Base-by-base conservation (phyloP, 495 filamentous ascomycete genomes). In the Penicillium roqueforti region DNA sequence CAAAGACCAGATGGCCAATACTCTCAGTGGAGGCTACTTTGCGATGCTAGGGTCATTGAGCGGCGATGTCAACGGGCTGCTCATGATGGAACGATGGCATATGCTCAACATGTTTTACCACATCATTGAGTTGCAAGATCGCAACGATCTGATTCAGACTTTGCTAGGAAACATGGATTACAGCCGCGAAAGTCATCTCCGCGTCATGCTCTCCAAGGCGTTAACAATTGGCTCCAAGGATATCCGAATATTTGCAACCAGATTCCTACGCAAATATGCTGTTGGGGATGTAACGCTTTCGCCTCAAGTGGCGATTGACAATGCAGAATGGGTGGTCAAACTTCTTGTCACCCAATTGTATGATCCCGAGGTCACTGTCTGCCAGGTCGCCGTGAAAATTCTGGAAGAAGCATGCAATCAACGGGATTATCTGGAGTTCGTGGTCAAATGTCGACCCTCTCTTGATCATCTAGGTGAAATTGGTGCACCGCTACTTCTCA, bases 81-180 rank as follows among this genome's bases (percentile, higher is more conserved):
- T 83, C 58, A 96, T 97, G 82, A 85, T 98, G 68, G 92, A 96
- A 63, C 79, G 90, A 57, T 97, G 92, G 91, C 89, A 89, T 56
- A 92, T 97, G 78, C 86, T 96, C 66, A 97, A 97, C 68, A 97
- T 97, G 89, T 92, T 96, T 76, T 98, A 98, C 66, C 92, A 97
- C 65, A 93, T 98, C 61, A 82, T 95, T 51, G 95, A 97, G 61
- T 79, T 96, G 18, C 85, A 86, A 59, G 85, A 89, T 65, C 87
- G 95, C 3, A 89, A 92, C 41, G 93, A 98, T 63, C 77, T 98
- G 39, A 88, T 96, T 55, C 87, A 91, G 58, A 77, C 89, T 19
- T 81, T 97, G 61, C 77, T 98, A 8, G 82, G 84, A 29, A 92
- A 91, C 64, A 91, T 98, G 76, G 91, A 97, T 67, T 98, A 95